Evolutionary conservation across 2,329 filamentous ascomycete species (phyloP), one percentile per base, ranked within the genome.

Genomic region (Metarhizium rileyi): DNA sequence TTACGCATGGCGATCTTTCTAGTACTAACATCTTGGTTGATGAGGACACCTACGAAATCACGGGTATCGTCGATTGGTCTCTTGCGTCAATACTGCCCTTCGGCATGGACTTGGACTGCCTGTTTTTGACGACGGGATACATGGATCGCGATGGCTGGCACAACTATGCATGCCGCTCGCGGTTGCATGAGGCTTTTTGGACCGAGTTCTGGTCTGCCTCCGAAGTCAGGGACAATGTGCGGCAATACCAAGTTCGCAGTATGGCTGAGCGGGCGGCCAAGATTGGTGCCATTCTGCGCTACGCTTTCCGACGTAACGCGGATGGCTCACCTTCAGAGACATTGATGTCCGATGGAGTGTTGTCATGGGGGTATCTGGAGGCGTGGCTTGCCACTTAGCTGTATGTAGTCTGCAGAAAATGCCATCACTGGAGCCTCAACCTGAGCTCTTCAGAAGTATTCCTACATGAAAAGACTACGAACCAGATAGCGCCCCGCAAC

Each of bases 41-140:
- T 18, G 51, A 59, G 41, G 18, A 46, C 44, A 46, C 27, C 1
- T 27, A 30, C 27, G 44, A 46, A 18, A 47, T 65, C 46, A 61
- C 55, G 16, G 60, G 59, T 4, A 55, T 64, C 35, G 53, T 64
- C 41, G 60, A 64, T 52, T 64, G 59, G 61, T 61, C 61, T 53
- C 52, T 61, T 2, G 58, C 57, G 18, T 49, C 48, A 20, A 18
- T 60, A 26, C 52, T 58, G 50, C 61, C 61, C 30, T 28, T 28
- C 27, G 27, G 27, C 27, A 28, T 28, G 27, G 36, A 41, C 36
- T 41, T 41, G 36, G 36, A 41, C 36, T 41, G 36, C 36, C 54
- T 60, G 10, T 53, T 51, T 44, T 33, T 57, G 12, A 48, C 50
- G 35, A 57, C 52, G 12, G 56, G 55, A 8, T 53, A 51, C 28